phyloP scores from a whole-genome alignment of 148 eudicot genomes.

The Rhododendron williamsianum region DNA sequence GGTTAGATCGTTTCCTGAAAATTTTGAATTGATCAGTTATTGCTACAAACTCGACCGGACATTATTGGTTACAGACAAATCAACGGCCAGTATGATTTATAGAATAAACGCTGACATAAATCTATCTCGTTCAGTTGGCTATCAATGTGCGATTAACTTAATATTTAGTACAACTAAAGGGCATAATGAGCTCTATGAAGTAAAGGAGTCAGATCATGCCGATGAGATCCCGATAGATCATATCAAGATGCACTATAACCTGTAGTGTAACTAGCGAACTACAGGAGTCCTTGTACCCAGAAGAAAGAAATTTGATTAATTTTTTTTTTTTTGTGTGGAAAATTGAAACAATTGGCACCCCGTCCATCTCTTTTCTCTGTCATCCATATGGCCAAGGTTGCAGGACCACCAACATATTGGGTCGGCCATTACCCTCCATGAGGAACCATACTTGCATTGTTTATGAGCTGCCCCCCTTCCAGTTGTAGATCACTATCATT shows the following conservation, averaged over 20 bases:
- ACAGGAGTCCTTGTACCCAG: not conserved
- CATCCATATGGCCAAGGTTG: constrained; percentile 12
- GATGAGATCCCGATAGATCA: not conserved
- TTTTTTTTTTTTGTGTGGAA: not conserved
- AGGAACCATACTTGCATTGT: constrained; percentile 21
- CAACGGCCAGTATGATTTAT: too few species aligned
- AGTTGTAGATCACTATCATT: not conserved
- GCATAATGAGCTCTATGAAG: not conserved
- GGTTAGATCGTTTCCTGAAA: too few species aligned
- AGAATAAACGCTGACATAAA: too few species aligned
- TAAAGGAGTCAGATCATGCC: not conserved
- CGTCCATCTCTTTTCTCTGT: not conserved
- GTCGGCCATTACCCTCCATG: constrained; percentile 23
- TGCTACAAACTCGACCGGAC: not conserved
- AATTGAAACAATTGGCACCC: not conserved
- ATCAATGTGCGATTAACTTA: not conserved
- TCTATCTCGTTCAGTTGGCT: not conserved
- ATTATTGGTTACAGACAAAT: too few species aligned
- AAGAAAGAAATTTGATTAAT: not conserved
- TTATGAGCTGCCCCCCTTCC: not conserved
- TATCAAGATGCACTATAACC: not conserved
- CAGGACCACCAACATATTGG: constrained; percentile 31
- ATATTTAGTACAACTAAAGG: not conserved
- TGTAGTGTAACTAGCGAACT: not conserved
- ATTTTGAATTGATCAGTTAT: too few species aligned